phyloP scores from a whole-genome alignment of 129 eudicot species.

The Flaveria trinervia region DNA sequence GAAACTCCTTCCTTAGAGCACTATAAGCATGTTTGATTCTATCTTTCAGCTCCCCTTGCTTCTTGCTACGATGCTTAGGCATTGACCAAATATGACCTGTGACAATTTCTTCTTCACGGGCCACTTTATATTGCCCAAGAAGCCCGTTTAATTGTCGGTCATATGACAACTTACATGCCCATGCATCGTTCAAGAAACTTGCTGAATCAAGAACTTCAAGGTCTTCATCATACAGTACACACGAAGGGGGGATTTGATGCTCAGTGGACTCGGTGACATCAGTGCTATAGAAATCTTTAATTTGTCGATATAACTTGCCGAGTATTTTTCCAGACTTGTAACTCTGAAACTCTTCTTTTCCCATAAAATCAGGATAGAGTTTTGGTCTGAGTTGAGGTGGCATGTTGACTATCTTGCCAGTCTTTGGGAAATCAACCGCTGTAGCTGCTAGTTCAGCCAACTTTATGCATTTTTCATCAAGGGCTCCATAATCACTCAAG shows the following conservation, averaged over 20 bases:
- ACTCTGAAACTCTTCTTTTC: constrained; percentile 51
- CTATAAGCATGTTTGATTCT: constrained; percentile 19
- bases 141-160: constrained; percentile 19
- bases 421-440: constrained; percentile 7
- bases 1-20: constrained; percentile 14
- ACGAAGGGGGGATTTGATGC: constrained; percentile 4
- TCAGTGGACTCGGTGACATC: constrained; percentile 29
- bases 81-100: constrained; percentile 23
- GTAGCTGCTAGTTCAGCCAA: constrained; percentile 17
- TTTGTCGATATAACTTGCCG: constrained; percentile 53
- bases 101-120: constrained; percentile 23
- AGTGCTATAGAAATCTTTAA: constrained; percentile 36
- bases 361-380: constrained; percentile 37
- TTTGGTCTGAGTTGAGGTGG: constrained; percentile 13
- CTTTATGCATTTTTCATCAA: constrained; percentile 5
- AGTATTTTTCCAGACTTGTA: constrained; percentile 53
- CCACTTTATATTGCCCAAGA: constrained; percentile 21
- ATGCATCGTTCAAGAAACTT: constrained; percentile 50
- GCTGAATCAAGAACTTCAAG: constrained; percentile 50
- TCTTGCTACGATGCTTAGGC: constrained; percentile 20
- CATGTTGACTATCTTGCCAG: constrained; percentile 6
- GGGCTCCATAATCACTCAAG: constrained; percentile 13
- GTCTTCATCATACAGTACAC: constrained; percentile 46
- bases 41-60: constrained; percentile 6
- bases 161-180: constrained; percentile 44